Base-by-base conservation (phyloP, 2,329 filamentous ascomycete species). In the Cercospora janseana region DNA sequence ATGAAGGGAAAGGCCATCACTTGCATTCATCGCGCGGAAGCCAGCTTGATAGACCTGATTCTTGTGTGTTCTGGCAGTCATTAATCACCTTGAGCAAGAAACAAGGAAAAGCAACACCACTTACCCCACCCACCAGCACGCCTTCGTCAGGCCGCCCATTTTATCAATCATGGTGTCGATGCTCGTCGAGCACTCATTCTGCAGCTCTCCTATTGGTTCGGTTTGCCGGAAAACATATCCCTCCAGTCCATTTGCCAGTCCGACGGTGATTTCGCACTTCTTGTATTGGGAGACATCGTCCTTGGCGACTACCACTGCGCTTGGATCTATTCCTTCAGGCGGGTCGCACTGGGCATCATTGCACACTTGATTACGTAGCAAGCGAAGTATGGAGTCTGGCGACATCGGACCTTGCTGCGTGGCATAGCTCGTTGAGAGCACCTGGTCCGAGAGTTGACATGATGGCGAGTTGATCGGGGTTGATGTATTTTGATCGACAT, bases 1-100 rank as follows among this genome's bases (percentile, higher is more conserved):
- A 18, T 47, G 44, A n/a, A 47, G 32, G 7, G 44, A 47, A 8
- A 15, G 29, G 26, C 31, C 29, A 26, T 24, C 44, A 38, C 21
- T 40, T 18, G 49, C 37, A 7, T 52, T 52, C 24, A 52, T 10
- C 1, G 16, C 29, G 20, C 49, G 49, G 13, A 48, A 52, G 5
- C 49, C 49, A 8, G 49, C 49, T 43, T 52, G 49, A n/a, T 52
- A 52, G 9, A 52, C 49, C 27, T 52, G 49, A 20, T 52, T 52
- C 18, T 48, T 42, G 16, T 52, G 44, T 6, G 49, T 38, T 29
- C 49, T 52, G 24, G 15, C n/a, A 13, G 3, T 10, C n/a, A 7
- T 42, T 21, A 31, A 31, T 42, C 12, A 18, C 28, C 21, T 24
- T 10, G 7, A 35, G 15, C 3, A 24, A 3, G 13, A 23, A 4